Conservation (phyloP, 2,329 filamentous ascomycete species). For the Bipolaris sorokiniana region DNA sequence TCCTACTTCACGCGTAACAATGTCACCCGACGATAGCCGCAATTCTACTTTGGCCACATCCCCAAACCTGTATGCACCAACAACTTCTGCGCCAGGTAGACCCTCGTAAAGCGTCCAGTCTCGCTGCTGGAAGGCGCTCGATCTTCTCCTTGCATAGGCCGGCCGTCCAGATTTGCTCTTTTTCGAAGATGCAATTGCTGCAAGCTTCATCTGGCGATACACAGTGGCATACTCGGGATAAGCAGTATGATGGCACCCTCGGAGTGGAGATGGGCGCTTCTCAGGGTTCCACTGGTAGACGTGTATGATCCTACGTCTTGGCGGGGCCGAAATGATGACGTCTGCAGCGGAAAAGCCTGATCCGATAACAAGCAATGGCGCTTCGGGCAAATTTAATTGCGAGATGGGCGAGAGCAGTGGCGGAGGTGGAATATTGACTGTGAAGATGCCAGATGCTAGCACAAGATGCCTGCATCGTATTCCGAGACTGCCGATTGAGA, state of each 20-base stretch:
- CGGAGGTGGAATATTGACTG: conserved; percentile 59
- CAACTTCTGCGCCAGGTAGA: conserved; percentile 59
- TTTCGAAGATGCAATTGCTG: conserved; percentile 41
- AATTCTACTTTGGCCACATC: conserved; percentile 50
- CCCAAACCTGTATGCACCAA: conserved; percentile 41
- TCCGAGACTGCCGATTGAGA: conserved; percentile 58
- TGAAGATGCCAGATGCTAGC: conserved; percentile 65
- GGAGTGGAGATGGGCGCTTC: conserved; percentile 61
- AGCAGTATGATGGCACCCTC: conserved; percentile 64
- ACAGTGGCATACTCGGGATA: conserved; percentile 68
- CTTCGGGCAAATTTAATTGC: conserved; percentile 25
- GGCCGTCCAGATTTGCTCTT: conserved; percentile 28
- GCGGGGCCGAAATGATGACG: conserved; percentile 61
- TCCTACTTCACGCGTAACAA: conserved; percentile 55
- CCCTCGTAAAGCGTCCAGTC: conserved; percentile 64
- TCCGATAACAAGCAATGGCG: conserved; percentile 62
- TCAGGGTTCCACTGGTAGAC: conserved; percentile 66
- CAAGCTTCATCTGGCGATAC: conserved; percentile 65
- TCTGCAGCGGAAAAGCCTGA: conserved; percentile 69
- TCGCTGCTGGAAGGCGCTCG: conserved; percentile 53
- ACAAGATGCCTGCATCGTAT: conserved; percentile 63
- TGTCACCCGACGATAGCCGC: conserved; percentile 50
- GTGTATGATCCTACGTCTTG: conserved; percentile 62
- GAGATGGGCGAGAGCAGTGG: conserved; percentile 57
- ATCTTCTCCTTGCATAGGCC: conserved; percentile 43